Base-by-base conservation (phyloP, 176 grass and related monocot species). In the Juncus effusus region DNA sequence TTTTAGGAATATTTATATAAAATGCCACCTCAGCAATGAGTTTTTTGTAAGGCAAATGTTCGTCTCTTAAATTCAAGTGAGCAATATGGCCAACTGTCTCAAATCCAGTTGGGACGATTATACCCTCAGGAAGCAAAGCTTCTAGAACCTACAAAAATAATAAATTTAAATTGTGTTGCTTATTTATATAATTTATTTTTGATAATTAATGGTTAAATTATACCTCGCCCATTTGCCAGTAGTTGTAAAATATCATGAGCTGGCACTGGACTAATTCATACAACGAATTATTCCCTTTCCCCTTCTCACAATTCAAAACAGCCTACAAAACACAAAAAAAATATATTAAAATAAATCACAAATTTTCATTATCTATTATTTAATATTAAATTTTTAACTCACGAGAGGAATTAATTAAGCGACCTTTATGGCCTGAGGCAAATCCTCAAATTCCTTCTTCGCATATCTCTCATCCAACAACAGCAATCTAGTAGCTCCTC, bases 201-300 rank as follows among this genome's bases (percentile, higher is more conserved):
- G 7, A 40, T 14, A 73, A 67, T 35, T 69, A 62, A 87, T 54
- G 44, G 61, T 66, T 8, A 40, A 19, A 68, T 56, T 50, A 84
- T 88, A 96, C 93, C 87, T 96, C 87, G 81, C 77, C 83, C 87
- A 91, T 96, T 19, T 70, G 72, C 87, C 93, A 96, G 63, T 91
- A 96, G 70, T 70, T 50, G 59, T 89, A 89, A 78, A 88, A 89
- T 77, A 96, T 85, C 16, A 84, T 96, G 50, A 96, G 16, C 16
- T 67, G 82, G 53, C 93, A 96, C 5, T 70, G 70, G 42, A 91
- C 78, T 79, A 91, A 82, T 78, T 91, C 82, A 79, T 86, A 96
- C 54, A 75, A 39, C 40, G 50, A 96, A 61, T 75, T 54, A 16
- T 60, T 82, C 38, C 61, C 72, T 55, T 84, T 52, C 7, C 72